Evolutionary conservation across 2,329 filamentous ascomycete genomes (phyloP), one percentile per base, ranked within the genome.

Genomic region (Calonectria hongkongensis): DNA sequence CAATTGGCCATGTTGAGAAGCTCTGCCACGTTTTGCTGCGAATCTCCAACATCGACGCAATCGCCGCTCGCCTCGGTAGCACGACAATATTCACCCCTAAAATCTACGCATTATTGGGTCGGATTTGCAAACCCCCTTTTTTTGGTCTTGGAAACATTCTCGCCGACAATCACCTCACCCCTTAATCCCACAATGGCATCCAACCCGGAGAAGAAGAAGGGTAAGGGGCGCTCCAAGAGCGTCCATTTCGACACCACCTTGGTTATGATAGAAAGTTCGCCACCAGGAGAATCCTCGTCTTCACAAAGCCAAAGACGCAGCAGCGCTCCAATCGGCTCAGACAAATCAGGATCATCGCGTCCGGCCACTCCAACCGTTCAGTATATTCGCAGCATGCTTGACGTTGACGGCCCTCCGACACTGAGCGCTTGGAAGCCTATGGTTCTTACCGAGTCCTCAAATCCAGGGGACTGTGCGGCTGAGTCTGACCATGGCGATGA

Each of bases 361-460:
- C 36, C 27, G 12, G 12, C n/a, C 5, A 25, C 33, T 15, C 54
- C 54, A 41, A 78, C 76, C 5, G 69, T 79, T 43, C 83, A 75
- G 8, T 83, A 84, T 51, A 89, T 86, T 75, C 85, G 87, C 72
- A 91, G 88, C 80, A 89, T 91, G 89, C 83, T 90, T 25, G 86
- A 89, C 56, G 83, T 90, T 21, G 88, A 89, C 54, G 84, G 85
- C 33, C 85, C 86, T 2, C 88, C 88, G 15, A 87, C 76, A 71
- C 82, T 90, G 28, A 84, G 82, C 9, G 83, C 85, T 5, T 81
- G 85, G 74, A 84, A 84, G 65, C 85, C 85, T 41, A 83, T 89
- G 74, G 84, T 84, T 13, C 88, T 86, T 76, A 86, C 87, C 28
- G 88, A 89, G 80, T 84, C 90, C 56, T 86, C 58, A 51, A 15